These are phyloP conservation scores for Aspergillus luchuensis DNA, from an alignment of 2,329 filamentous ascomycete species.

Conservation along the genomic window DNA sequence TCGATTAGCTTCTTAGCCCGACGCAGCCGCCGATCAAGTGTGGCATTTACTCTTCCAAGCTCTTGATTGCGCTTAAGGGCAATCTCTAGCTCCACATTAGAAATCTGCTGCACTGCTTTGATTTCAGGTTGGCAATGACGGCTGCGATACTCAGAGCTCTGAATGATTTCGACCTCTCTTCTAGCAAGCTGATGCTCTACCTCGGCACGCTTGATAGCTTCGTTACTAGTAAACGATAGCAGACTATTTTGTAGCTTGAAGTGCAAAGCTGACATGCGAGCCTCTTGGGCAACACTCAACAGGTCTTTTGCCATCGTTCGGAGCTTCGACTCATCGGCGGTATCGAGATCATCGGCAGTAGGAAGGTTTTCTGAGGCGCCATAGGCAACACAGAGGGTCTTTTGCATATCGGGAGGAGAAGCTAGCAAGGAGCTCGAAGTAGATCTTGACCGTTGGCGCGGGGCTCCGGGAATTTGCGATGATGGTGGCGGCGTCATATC, in stretches of 20 bases:
- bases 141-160: slow-evolving; percentile 69
- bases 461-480: slow-evolving; percentile 55
- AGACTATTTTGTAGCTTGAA: slow-evolving; percentile 89
- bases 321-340: slow-evolving; percentile 55
- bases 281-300: slow-evolving; percentile 59
- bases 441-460: slow-evolving; percentile 45
- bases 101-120: slow-evolving; percentile 43
- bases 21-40: slow-evolving; percentile 65
- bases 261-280: slow-evolving; percentile 82
- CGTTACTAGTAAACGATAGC: slow-evolving; percentile 78
- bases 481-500: slow-evolving; percentile 66
- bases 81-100: slow-evolving; percentile 59
- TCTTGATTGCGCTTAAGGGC: slow-evolving; percentile 63
- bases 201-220: slow-evolving; percentile 80
- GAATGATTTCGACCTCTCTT: slow-evolving; percentile 81
- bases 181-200: slow-evolving; percentile 93
- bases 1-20: slow-evolving; percentile 77
- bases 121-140: slow-evolving; percentile 60
- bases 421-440: slow-evolving; percentile 38
- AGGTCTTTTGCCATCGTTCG: slow-evolving; percentile 58
- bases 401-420: slow-evolving; percentile 53
- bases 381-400: slow-evolving; percentile 45
- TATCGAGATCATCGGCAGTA: slow-evolving; percentile 54
- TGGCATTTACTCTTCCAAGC: slow-evolving; percentile 66
- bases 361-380: slow-evolving; percentile 49